Conservation (phyloP, 2,329 filamentous ascomycete genomes). For the Madurella mycetomatis region DNA sequence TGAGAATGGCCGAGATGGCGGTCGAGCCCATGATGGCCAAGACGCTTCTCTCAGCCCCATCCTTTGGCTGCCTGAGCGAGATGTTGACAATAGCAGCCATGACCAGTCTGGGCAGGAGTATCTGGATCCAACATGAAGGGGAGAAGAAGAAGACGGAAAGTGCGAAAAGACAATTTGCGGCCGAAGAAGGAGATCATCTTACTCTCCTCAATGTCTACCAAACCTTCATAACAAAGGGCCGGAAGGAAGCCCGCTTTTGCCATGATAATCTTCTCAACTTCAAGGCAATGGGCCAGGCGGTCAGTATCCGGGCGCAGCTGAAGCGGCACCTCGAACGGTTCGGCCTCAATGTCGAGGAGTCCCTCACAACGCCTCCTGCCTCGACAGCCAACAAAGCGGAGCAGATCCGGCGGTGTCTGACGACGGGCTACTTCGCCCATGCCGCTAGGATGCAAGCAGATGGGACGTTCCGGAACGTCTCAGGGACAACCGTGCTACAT, state of each 20-base stretch:
- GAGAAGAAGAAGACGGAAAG: constrained; percentile 72
- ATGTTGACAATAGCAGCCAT: constrained; percentile 91
- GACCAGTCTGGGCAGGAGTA: constrained; percentile 76
- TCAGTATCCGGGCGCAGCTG: constrained; percentile 82
- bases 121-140: constrained; percentile 78
- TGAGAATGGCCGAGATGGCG: constrained; percentile 87
- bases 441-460: constrained; percentile 91
- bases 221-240: constrained; percentile 76
- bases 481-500: constrained; percentile 70
- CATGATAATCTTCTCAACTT: constrained; percentile 83
- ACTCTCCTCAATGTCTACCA: constrained; percentile 93
- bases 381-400: constrained; percentile 50
- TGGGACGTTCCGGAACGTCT: constrained; percentile 83
- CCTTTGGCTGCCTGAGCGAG: constrained; percentile 76
- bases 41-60: constrained; percentile 69
- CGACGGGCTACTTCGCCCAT: constrained; percentile 87
- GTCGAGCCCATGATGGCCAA: constrained; percentile 96
- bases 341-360: constrained; percentile 65
- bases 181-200: constrained; percentile 88
- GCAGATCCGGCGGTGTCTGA: constrained; percentile 77
- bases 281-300: constrained; percentile 74
- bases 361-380: constrained; percentile 38
- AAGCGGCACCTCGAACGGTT: constrained; percentile 84
- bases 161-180: constrained; percentile 75
- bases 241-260: constrained; percentile 81